Evolutionary conservation across 805 yeast genomes (phyloP).

Genomic region (Yarrowia sp.): DNA sequence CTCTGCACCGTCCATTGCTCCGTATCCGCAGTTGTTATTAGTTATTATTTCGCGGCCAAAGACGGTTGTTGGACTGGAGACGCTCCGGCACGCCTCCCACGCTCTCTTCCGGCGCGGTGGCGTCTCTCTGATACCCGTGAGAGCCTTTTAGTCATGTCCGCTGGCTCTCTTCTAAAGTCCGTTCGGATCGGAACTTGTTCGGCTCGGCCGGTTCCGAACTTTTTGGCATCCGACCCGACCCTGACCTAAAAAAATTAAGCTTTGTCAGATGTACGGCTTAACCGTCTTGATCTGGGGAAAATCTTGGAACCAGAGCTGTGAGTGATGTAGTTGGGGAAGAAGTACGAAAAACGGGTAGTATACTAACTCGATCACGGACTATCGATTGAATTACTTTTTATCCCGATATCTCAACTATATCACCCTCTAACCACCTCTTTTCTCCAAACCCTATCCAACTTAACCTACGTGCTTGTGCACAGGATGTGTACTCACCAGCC

Average conservation of each 20-base stretch:
- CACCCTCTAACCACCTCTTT: background rate
- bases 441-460: background rate
- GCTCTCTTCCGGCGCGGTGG: too few relatives aligned
- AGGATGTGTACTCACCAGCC: background rate
- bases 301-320: background rate
- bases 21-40: background rate
- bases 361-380: background rate
- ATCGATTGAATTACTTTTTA: background rate
- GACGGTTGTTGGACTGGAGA: too few relatives aligned
- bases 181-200: constrained; percentile 24
- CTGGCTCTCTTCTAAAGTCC: too few relatives aligned
- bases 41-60: too few relatives aligned
- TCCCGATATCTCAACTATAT: background rate
- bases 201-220: constrained; percentile 22
- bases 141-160: too few relatives aligned
- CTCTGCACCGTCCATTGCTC: background rate
- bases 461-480: background rate
- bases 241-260: background rate
- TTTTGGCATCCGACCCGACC: constrained; percentile 1
- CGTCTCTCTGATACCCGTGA: too few relatives aligned
- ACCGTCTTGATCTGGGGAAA: constrained; percentile 10
- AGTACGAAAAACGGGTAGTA: too few relatives aligned
- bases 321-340: background rate
- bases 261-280: constrained; percentile 3
- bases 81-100: too few relatives aligned